Evolutionary conservation across 2,329 filamentous ascomycete species (phyloP), one percentile per base, ranked within the genome.

Genomic region (Rhytidhysteron rufulum): DNA sequence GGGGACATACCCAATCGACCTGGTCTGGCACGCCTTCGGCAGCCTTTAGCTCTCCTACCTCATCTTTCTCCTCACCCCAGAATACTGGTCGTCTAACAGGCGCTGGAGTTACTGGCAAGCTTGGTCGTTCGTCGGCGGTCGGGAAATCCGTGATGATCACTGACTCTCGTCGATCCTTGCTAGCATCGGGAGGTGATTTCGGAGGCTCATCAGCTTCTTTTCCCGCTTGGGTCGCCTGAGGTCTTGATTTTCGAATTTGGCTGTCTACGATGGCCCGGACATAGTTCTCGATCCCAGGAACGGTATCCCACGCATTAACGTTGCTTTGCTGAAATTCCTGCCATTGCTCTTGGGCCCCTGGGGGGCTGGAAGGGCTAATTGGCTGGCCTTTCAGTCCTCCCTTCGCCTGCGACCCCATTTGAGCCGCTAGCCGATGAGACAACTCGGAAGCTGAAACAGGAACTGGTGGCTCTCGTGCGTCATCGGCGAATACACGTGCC

Each of bases 261-360:
- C 85, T 82, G 4, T 66, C 60, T 38, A 69, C 68, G 41, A 95
- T 72, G 39, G 80, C 77, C 48, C 87, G 86, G 40, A 97, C 86
- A 60, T 96, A 98, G 48, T 80, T 79, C 55, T 88, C 83, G 54
- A 98, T 98, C 50, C 88, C 85, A 10, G 87, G 86, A 38, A 94
- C 79, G 39, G 88, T 86, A 56, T 98, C 93, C 93, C 93, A 98
- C 13, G 88, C 90, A 64, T 97, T 98, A 38, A 49, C 57, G 37
- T 39, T 59, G 24, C 74, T 79, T 34, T 82, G 78, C n/a, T 80
- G 73, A 62, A 85, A 95, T 34, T 75, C 75, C 47, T 80, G 77
- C 86, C 87, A 95, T 16, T 82, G 77, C 54, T 83, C 75, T 35
- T 77, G 69, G 48, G 56, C 45, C 37, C 54, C 45, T 34, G 48